Evolutionary conservation across 2,329 filamentous ascomycete genomes (phyloP).

Genomic region (Juglanconis sp.): DNA sequence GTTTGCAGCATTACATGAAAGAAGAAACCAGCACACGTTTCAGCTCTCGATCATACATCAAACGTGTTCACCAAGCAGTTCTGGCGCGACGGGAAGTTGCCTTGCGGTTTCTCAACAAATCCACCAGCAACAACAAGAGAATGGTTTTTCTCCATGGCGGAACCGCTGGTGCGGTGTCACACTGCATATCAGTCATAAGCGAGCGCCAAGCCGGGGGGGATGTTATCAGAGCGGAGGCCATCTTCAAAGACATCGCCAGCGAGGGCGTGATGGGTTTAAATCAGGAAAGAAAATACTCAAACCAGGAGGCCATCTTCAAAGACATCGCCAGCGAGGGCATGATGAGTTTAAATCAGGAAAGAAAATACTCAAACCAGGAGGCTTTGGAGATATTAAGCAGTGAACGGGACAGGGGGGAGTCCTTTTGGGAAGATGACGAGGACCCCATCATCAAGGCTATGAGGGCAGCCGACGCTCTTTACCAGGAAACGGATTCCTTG

Average conservation of each 20-base stretch:
- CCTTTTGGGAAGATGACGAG: constrained; percentile 23
- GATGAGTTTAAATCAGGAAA: constrained; percentile 10
- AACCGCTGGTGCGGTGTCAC: constrained; percentile 49
- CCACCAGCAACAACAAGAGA: constrained; percentile 44
- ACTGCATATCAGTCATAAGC: constrained; percentile 54
- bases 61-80: constrained; percentile 49
- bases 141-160: constrained; percentile 62
- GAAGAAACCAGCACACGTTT: constrained; percentile 29
- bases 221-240: constrained; percentile 43
- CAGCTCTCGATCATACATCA: constrained; percentile 40
- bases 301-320: constrained; percentile 43
- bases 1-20: constrained; percentile 45
- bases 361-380: constrained; percentile 27
- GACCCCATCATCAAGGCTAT: constrained; percentile 55
- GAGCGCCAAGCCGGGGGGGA: constrained; percentile 50
- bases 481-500: constrained; percentile 53
- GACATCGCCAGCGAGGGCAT: constrained; percentile 47
- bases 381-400: constrained; percentile 7
- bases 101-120: constrained; percentile 46
- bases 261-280: constrained; percentile 33
- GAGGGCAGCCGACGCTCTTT: constrained; percentile 56
- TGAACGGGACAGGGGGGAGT: constrained; percentile 16
- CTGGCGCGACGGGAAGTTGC: constrained; percentile 46
- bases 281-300: constrained; percentile 7
- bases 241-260: constrained; percentile 50